phyloP scores from a whole-genome alignment of 192 early-diverging fungal genomes.

The Coemansia sp. region DNA sequence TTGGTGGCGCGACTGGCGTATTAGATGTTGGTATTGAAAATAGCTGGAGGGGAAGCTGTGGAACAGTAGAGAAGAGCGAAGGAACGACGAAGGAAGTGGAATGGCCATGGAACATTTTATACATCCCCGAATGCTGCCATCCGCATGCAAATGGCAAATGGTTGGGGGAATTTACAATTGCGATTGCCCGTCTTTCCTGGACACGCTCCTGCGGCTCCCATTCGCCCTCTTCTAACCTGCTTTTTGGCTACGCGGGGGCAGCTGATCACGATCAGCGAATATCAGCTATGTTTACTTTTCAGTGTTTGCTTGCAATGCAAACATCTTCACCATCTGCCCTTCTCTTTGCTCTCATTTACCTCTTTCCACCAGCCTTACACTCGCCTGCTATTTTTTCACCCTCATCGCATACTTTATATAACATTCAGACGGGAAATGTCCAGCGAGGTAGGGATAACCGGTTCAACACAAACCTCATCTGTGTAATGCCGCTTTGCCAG shows the following conservation, averaged over 20 bases:
- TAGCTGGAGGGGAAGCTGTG: not conserved
- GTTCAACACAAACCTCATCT: not conserved
- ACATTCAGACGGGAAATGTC: not conserved
- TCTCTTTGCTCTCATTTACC: not conserved
- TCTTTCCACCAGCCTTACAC: too few relatives aligned
- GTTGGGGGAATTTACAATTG: not conserved
- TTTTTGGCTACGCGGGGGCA: not conserved
- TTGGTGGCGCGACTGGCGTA: conserved; percentile 4
- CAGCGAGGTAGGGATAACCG: conserved; percentile 12
- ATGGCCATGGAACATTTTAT: conserved; percentile 16
- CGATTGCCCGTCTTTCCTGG: not conserved
- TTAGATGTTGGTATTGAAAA: not conserved
- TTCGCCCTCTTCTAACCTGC: not conserved
- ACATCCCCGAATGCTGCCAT: not conserved
- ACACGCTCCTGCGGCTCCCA: not conserved
- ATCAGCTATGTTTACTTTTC: not conserved
- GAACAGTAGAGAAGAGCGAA: conserved; percentile 16
- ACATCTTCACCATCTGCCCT: not conserved
- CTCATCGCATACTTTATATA: not conserved
- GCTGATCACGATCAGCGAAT: not conserved
- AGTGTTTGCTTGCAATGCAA: not conserved
- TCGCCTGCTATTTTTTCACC: too few relatives aligned
- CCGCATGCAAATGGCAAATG: not conserved
- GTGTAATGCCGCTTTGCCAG: not conserved
- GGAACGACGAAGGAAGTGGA: conserved; percentile 33